These are phyloP conservation scores for Paramecium caudatum DNA, from an alignment of 73 alveolate species.

Conservation along the genomic window DNA sequence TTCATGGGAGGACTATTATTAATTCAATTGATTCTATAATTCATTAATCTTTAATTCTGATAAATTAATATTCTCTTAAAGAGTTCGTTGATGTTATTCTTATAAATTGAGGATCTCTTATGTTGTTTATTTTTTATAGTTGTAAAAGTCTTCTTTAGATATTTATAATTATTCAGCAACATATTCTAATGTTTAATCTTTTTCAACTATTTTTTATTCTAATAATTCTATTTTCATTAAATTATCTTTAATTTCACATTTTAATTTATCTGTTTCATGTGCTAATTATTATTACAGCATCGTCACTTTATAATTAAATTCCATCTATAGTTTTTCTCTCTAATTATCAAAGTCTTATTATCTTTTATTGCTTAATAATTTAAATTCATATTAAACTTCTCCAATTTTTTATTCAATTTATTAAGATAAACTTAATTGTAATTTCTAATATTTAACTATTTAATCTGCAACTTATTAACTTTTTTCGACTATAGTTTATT, in stretches of 20 bases:
- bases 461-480: constrained; percentile 24
- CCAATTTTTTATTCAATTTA: background rate
- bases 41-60: too few relatives aligned
- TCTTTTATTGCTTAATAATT: background rate
- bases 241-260: background rate
- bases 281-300: background rate
- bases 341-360: background rate
- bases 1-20: background rate
- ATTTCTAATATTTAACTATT: background rate
- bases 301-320: background rate
- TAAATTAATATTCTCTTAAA: too few relatives aligned
- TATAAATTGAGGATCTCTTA: too few relatives aligned
- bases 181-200: background rate
- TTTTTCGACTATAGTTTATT: background rate
- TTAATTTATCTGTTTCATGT: background rate
- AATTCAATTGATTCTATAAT: too few relatives aligned
- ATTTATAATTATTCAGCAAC: background rate
- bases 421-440: background rate
- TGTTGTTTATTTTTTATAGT: background rate
- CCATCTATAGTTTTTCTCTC: background rate
- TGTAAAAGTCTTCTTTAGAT: background rate
- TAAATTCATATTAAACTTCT: constrained; percentile 28
- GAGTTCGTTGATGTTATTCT: too few relatives aligned
- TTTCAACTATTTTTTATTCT: background rate
- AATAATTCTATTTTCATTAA: background rate